These are phyloP conservation scores for Russula lepida DNA, from an alignment of 768 basidiomycete genomes.

Conservation along the genomic window DNA sequence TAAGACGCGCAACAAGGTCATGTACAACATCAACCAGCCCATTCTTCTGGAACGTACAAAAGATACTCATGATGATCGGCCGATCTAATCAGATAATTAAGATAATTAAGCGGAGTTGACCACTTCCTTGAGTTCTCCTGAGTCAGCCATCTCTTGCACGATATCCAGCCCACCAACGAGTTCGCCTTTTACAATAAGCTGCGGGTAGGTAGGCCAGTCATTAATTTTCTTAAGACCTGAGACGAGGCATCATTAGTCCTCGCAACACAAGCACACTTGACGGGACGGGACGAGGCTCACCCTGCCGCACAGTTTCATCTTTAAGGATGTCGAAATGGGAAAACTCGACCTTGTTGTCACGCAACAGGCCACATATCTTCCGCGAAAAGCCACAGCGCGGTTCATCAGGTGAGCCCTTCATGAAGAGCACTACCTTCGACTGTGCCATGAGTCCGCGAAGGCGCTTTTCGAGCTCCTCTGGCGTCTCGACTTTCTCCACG, in stretches of 20 bases:
- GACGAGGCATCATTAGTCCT: slow-evolving; percentile 3
- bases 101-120: slow-evolving; percentile 5
- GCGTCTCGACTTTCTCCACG: slow-evolving; percentile 37
- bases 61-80: background rate
- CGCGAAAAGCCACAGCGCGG: slow-evolving; percentile 60
- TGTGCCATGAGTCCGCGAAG: slow-evolving; percentile 70
- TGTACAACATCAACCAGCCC: background rate
- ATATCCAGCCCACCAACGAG: slow-evolving; percentile 94
- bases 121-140: slow-evolving; percentile 61
- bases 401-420: slow-evolving; percentile 52
- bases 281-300: slow-evolving; percentile 23
- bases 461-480: slow-evolving; percentile 58
- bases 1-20: background rate
- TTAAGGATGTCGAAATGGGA: slow-evolving; percentile 49
- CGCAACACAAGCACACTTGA: background rate
- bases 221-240: slow-evolving; percentile 50
- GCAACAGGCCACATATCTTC: slow-evolving; percentile 44
- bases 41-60: background rate
- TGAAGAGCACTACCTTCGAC: slow-evolving; percentile 50
- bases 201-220: slow-evolving; percentile 55
- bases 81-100: background rate
- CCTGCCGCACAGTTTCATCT: slow-evolving; percentile 48
- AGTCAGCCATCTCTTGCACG: slow-evolving; percentile 78
- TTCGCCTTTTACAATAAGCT: slow-evolving; percentile 80
- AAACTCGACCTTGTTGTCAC: slow-evolving; percentile 42